Percentiles rank a stretch among this genome's conserved stretches.
These are phyloP conservation scores for Phytopythium cucurbitacearum DNA, from an alignment of 352 stramenopile genomes.

Conservation along the genomic window DNA sequence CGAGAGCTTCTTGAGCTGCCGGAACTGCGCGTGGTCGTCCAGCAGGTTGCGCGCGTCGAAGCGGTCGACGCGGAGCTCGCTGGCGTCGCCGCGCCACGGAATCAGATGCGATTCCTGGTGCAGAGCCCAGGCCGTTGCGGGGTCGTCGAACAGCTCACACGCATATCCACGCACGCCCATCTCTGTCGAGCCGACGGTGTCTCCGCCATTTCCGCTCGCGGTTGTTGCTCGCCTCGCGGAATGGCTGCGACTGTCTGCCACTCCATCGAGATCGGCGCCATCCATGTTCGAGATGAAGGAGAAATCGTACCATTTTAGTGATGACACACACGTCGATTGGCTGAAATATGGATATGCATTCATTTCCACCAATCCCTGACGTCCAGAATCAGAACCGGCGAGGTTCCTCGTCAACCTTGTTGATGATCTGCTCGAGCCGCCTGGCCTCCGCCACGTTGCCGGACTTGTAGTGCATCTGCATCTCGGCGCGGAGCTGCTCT, in stretches of 20 bases:
- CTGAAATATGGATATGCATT: background rate
- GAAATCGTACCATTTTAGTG: too few species aligned
- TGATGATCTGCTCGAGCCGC: constrained; percentile 76
- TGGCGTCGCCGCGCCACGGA: constrained; percentile 32
- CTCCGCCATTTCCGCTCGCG: background rate
- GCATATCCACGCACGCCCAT: constrained; percentile 45
- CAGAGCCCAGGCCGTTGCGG: constrained; percentile 36
- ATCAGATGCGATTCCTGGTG: constrained; percentile 56
- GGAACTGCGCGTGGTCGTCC: constrained; percentile 41
- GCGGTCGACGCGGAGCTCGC: constrained; percentile 41
- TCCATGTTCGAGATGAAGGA: too few species aligned
- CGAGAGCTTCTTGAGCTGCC: constrained; percentile 32
- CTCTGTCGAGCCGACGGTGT: background rate
- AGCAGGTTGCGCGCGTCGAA: constrained; percentile 65
- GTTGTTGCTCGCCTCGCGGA: too few species aligned
- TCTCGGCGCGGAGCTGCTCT: constrained; percentile 78
- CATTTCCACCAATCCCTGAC: background rate
- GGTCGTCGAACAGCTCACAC: constrained; percentile 48
- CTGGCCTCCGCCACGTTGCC: constrained; percentile 83
- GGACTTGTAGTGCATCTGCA: constrained; percentile 90
- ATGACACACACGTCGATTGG: background rate
- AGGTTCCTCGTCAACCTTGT: constrained; percentile 52
- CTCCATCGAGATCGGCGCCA: too few species aligned
- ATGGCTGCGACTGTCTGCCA: too few species aligned
- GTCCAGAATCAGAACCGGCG: constrained; percentile 8